Percentiles rank a stretch among this genome's conserved stretches.
Evolutionary conservation across 2,329 filamentous ascomycete genomes (phyloP).

Genomic region (Alternaria ventricosa): DNA sequence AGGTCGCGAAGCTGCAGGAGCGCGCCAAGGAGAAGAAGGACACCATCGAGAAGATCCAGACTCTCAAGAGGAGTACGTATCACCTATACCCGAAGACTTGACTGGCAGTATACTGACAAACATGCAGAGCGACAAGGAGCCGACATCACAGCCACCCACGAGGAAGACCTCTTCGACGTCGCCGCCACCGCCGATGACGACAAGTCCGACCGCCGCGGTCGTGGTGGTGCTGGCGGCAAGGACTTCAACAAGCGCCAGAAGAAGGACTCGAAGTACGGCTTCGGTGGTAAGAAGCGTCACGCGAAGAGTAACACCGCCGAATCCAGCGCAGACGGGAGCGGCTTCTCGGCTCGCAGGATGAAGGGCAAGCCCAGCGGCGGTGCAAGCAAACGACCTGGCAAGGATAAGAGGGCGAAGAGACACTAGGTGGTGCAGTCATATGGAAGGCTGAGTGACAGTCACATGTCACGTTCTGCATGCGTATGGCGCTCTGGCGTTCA

Average conservation of each 20-base stretch:
- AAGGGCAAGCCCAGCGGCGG: slow-evolving; percentile 61
- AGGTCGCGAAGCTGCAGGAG: slow-evolving; percentile 95
- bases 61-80: slow-evolving; percentile 88
- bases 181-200: slow-evolving; percentile 65
- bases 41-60: slow-evolving; percentile 93
- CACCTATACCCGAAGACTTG: background rate
- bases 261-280: slow-evolving; percentile 94
- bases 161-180: slow-evolving; percentile 90
- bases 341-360: slow-evolving; percentile 86
- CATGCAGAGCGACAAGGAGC: slow-evolving; percentile 79
- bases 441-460: background rate
- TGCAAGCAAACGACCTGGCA: slow-evolving; percentile 42
- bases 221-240: slow-evolving; percentile 29
- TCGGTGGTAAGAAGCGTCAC: slow-evolving; percentile 93
- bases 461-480: slow-evolving; percentile 11
- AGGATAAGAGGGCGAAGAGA: slow-evolving; percentile 43
- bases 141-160: slow-evolving; percentile 69
- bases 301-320: slow-evolving; percentile 87
- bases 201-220: slow-evolving; percentile 52
- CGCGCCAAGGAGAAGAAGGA: slow-evolving; percentile 89
- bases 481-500: slow-evolving; percentile 37
- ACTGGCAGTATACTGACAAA: slow-evolving; percentile 25
- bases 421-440: slow-evolving; percentile 19
- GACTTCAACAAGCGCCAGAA: slow-evolving; percentile 80
- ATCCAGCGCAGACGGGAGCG: slow-evolving; percentile 80